Percentiles rank a stretch among this genome's conserved stretches.
Evolutionary conservation across 1,284 basidiomycete species (phyloP).

Genomic region (Rhizopogon parksii): DNA sequence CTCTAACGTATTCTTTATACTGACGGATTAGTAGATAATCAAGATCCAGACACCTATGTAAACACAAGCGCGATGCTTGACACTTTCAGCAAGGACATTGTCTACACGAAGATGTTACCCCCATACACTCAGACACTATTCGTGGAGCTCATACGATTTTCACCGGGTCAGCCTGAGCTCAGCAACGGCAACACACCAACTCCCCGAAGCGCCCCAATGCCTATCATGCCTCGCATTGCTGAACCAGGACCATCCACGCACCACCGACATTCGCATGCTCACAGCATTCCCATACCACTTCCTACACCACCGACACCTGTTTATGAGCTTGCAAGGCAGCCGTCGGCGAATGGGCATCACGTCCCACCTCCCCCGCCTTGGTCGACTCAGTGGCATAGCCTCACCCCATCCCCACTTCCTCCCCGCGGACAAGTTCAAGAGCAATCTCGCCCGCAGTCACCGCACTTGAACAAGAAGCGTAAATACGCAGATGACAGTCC

Average conservation of each 20-base stretch:
- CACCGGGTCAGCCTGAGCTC: conserved; percentile 41
- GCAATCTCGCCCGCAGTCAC: conserved; percentile 27
- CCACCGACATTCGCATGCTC: conserved; percentile 23
- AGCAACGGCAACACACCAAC: conserved; percentile 24
- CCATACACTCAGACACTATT: conserved; percentile 64
- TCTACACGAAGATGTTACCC: conserved; percentile 57
- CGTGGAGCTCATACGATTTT: conserved; percentile 65
- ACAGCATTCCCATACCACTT: conserved; percentile 28
- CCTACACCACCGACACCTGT: conserved; percentile 29
- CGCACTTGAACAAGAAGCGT: conserved; percentile 34
- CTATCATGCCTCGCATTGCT: conserved; percentile 20
- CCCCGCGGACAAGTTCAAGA: conserved; percentile 24
- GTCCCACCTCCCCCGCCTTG: conserved; percentile 62
- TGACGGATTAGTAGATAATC: conserved; percentile 32
- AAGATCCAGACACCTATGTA: conserved; percentile 51
- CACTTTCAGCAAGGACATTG: conserved; percentile 61
- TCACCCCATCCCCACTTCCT: conserved; percentile 17
- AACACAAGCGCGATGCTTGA: conserved; percentile 68
- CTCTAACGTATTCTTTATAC: conserved; percentile 4
- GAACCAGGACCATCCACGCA: conserved; percentile 26
- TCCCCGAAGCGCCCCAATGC: conserved; percentile 19
- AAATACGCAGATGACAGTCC: conserved; percentile 38
- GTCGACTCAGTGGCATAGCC: conserved; percentile 48
- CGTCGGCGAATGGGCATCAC: conserved; percentile 27
- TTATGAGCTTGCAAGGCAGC: conserved; percentile 28